A percentile compares a stretch with the other conserved stretches of the same genome.
These are phyloP conservation scores for Penicillium fimorum DNA, from an alignment of 495 filamentous ascomycete genomes.

Conservation along the genomic window DNA sequence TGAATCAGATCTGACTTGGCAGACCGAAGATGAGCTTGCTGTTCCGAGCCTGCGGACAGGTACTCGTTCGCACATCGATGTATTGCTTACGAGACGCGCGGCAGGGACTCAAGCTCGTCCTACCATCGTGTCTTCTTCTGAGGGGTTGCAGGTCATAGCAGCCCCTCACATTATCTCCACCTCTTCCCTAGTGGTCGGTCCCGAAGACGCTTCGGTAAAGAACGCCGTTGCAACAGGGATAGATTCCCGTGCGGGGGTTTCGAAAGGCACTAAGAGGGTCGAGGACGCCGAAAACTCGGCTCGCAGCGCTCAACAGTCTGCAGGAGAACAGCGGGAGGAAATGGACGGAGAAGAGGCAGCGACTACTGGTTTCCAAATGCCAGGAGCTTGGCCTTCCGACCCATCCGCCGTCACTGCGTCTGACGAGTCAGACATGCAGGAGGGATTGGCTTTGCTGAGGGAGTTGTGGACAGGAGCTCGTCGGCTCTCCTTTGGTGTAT, in stretches of 20 bases:
- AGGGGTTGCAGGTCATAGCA: constrained; percentile 4
- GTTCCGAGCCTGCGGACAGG: background rate
- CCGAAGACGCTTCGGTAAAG: constrained; percentile 1
- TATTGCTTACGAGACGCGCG: background rate
- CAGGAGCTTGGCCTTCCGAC: background rate
- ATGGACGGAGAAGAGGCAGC: background rate
- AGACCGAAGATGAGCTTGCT: background rate
- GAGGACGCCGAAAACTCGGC: background rate
- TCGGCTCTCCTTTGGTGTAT: background rate
- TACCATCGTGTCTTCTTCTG: background rate
- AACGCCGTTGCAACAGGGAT: constrained; percentile 2
- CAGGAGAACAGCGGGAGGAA: background rate
- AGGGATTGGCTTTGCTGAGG: background rate
- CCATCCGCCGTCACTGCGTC: background rate
- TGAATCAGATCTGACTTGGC: background rate
- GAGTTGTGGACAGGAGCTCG: background rate
- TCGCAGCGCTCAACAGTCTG: background rate
- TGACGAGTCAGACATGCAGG: constrained; percentile 1
- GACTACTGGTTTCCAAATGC: background rate
- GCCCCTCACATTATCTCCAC: background rate
- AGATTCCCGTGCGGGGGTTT: constrained; percentile 9
- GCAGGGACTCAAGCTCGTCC: background rate
- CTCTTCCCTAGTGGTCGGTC: background rate
- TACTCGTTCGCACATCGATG: background rate
- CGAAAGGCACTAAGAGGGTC: background rate